Evolutionary conservation across 139 green algal species (phyloP), one percentile per base, ranked within the genome.

Genomic region (Haematococcus sp.): DNA sequence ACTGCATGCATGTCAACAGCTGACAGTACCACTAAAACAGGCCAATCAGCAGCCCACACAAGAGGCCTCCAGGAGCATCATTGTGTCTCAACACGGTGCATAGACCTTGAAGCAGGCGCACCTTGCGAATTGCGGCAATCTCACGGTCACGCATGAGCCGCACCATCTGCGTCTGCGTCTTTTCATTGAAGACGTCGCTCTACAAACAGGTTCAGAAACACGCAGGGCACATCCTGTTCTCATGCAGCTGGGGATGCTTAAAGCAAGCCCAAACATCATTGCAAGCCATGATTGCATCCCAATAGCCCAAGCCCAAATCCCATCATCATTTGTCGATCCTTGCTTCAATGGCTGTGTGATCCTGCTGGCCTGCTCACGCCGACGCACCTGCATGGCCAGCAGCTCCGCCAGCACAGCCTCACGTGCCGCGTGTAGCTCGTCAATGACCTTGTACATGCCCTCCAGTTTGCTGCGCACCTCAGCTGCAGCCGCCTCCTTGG

Each of bases 101-200:
- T n/a, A 54, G 15, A 27, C 43, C 61, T 33, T 32, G 4, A 32
- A 19, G 13, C n/a, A 40, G 4, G 35, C 71, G 9, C 27, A 79
- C 74, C 74, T 79, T 74, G 17, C 49, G 25, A 7, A 66, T 40
- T 11, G n/a, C 27, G n/a, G 64, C 27, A 3, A 86, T 71, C 55
- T 86, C 80, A 33, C 68, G 66, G 66, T 86, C 80, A 27, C 80
- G 70, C 28, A 83, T 76, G n/a, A 76, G 33, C 1, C 76, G 76
- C 34, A 49, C 54, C 75, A 86, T 82, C 70, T 83, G 68, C 63
- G 54, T 68, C 0, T 82, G 43, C 17, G 67, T 68, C 67, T 83
- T 82, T 4, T 80, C 72, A 3, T 78, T 80, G 58, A 86, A 77
- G n/a, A 83, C 58, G 43, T 86, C 80, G n/a, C 28, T 43, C 67